Percentiles rank a stretch among this genome's conserved stretches.
Conservation (phyloP, 495 filamentous ascomycete genomes). For the Penicillium atrosanguineum region DNA sequence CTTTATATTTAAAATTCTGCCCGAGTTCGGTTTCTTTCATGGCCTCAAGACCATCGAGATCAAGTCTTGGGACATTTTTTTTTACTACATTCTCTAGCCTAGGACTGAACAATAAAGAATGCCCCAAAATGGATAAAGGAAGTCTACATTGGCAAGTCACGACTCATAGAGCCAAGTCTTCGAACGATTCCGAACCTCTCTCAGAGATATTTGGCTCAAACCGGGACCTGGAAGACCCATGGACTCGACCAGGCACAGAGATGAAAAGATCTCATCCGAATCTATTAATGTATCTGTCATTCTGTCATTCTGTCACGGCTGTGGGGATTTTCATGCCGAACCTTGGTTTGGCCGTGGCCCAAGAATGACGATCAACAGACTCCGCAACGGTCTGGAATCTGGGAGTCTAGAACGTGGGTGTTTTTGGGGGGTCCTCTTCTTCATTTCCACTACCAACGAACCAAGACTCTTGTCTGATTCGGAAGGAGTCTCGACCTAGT, state of each 20-base stretch:
- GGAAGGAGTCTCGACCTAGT: constrained; percentile 9
- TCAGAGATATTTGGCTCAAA: background rate
- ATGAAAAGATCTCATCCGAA: background rate
- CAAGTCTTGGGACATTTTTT: background rate
- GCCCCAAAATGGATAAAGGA: too few species aligned
- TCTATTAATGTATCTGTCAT: background rate
- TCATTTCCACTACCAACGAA: background rate
- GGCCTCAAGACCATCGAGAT: background rate
- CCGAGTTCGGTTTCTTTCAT: background rate
- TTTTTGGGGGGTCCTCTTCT: too few species aligned
- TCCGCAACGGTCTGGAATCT: constrained; percentile 22
- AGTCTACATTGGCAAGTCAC: too few species aligned
- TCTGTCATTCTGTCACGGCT: background rate
- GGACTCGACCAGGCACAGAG: background rate
- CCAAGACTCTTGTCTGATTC: constrained; percentile 3
- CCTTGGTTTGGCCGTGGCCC: constrained; percentile 6
- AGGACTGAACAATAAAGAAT: background rate
- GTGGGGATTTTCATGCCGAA: background rate
- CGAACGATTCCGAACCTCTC: background rate
- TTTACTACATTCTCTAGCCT: background rate
- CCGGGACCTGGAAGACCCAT: background rate
- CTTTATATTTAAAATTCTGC: background rate
- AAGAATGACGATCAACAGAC: constrained; percentile 16
- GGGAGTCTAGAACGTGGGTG: constrained; percentile 7
- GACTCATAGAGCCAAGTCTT: background rate